Conservation (phyloP, 345 rosid genomes). For the Odontarrhena argentea region DNA sequence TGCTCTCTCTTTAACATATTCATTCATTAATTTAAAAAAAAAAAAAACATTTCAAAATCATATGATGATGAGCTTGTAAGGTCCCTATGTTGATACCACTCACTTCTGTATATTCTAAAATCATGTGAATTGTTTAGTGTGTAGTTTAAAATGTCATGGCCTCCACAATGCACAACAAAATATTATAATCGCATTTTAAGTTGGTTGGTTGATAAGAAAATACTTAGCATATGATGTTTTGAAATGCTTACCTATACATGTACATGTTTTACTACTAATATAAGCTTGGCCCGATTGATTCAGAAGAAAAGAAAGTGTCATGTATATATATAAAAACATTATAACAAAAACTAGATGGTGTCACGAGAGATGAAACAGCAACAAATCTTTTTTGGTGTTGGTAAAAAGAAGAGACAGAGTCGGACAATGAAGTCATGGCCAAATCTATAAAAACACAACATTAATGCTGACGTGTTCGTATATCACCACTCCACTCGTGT, state of each 20-base stretch:
- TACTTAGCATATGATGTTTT: not conserved
- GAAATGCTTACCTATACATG: conserved; percentile 4
- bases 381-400: conserved; percentile 35
- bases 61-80: conserved; percentile 23
- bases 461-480: conserved; percentile 76
- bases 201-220: too few species aligned
- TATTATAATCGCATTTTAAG: too few species aligned
- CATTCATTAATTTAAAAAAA: not conserved
- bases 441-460: conserved; percentile 52
- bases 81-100: conserved; percentile 49
- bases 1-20: conserved; percentile 36
- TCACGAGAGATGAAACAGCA: conserved; percentile 27
- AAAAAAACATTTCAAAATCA: conserved; percentile 12
- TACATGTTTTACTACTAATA: not conserved
- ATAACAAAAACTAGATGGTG: not conserved
- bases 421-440: conserved; percentile 61
- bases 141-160: not conserved
- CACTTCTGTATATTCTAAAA: conserved; percentile 12
- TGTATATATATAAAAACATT: too few species aligned
- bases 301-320: not conserved
- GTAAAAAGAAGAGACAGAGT: conserved; percentile 58
- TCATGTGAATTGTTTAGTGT: conserved; percentile 2
- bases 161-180: too few species aligned
- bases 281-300: not conserved
- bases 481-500: conserved; percentile 20